Evolutionary conservation across 371 early-diverging fungal species (phyloP).

Genomic region (Haplosporangium sp.): DNA sequence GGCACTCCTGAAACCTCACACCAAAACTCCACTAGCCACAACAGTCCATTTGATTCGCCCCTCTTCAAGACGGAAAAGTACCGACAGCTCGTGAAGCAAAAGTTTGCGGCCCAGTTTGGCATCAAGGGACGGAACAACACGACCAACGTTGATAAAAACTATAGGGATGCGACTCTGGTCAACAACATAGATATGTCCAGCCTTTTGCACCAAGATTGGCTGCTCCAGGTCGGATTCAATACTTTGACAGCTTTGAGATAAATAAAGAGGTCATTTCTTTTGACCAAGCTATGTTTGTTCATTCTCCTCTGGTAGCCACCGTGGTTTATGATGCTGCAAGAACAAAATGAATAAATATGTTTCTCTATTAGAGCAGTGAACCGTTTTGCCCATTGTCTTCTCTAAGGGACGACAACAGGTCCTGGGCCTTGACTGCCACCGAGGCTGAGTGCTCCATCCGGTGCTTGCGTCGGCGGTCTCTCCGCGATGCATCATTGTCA

Average conservation of each 20-base stretch:
- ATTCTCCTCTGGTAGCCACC: neutral
- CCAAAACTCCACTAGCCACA: neutral
- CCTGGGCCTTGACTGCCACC: conserved; percentile 75
- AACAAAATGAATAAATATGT: no score
- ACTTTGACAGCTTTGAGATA: conserved; percentile 18
- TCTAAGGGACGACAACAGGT: conserved; percentile 65
- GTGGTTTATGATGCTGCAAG: neutral
- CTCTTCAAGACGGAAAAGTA: conserved; percentile 30
- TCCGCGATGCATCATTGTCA: conserved; percentile 72
- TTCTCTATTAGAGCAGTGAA: conserved; percentile 22
- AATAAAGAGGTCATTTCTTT: neutral
- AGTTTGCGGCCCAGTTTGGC: conserved; percentile 27
- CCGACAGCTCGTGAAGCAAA: conserved; percentile 8
- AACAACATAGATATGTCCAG: neutral
- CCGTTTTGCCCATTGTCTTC: conserved; percentile 20
- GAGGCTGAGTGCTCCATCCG: conserved; percentile 42
- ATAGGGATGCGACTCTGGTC: neutral
- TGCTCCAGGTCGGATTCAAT: conserved; percentile 38
- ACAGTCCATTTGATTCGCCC: conserved; percentile 13
- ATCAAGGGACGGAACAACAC: neutral
- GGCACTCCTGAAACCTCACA: neutral
- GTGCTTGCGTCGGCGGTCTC: conserved; percentile 62
- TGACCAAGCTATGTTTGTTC: neutral
- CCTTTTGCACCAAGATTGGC: conserved; percentile 21
- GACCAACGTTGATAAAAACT: no score